phyloP scores from a whole-genome alignment of 305 asterid species.

The Fraxinus latifolia region DNA sequence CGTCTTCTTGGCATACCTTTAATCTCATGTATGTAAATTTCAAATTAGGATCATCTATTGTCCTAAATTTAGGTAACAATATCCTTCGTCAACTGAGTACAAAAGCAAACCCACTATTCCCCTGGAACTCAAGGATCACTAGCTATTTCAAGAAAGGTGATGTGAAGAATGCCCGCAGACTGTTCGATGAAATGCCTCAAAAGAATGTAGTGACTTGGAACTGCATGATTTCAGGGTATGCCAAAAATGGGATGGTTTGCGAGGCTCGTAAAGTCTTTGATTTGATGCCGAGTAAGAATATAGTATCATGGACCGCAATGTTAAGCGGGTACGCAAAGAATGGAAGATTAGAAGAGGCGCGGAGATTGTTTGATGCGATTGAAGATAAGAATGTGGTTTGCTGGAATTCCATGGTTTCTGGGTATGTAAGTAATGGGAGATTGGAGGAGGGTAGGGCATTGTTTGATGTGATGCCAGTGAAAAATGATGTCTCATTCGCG shows the following conservation, averaged over 20 bases:
- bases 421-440: constrained; percentile 37
- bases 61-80: constrained; percentile 6
- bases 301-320: constrained; percentile 56
- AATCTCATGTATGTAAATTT: constrained; percentile 25
- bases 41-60: neutral
- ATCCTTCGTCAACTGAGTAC: constrained; percentile 25
- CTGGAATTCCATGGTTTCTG: constrained; percentile 54
- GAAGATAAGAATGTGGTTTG: constrained; percentile 41
- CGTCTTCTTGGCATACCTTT: neutral
- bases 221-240: constrained; percentile 55
- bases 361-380: constrained; percentile 36
- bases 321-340: constrained; percentile 53
- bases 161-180: constrained; percentile 32
- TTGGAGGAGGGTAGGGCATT: constrained; percentile 39
- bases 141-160: constrained; percentile 39
- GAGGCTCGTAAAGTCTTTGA: constrained; percentile 48
- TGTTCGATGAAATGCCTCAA: constrained; percentile 56
- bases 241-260: constrained; percentile 43
- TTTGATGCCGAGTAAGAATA: constrained; percentile 42
- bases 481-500: constrained; percentile 46
- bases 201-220: constrained; percentile 53
- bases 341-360: constrained; percentile 50
- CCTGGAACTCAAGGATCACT: constrained; percentile 44
- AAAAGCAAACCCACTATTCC: constrained; percentile 39
- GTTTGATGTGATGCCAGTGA: constrained; percentile 53